Evolutionary conservation across 768 basidiomycete genomes (phyloP).

Genomic region (Lentinula detonsa): DNA sequence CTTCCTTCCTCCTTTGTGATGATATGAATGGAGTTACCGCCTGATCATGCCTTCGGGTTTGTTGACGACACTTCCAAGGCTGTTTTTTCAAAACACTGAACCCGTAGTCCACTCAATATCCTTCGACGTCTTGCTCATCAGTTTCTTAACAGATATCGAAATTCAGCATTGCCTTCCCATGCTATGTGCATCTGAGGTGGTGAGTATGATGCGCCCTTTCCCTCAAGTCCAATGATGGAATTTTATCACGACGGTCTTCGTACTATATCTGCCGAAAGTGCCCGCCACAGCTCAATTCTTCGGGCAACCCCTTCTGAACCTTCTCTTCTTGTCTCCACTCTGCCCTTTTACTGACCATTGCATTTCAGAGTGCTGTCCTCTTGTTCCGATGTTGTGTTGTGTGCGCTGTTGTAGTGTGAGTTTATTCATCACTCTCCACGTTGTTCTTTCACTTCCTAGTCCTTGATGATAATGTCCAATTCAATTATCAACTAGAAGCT

Average conservation of each 20-base stretch:
- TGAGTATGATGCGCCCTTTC: slow-evolving; percentile 22
- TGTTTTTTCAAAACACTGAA: slow-evolving; percentile 70
- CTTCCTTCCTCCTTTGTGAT: slow-evolving; percentile 33
- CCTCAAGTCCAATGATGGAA: slow-evolving; percentile 44
- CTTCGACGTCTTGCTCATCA: slow-evolving; percentile 1
- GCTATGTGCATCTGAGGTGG: not conserved
- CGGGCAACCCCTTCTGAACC: slow-evolving; percentile 78
- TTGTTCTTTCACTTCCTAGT: not conserved
- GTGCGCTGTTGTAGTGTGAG: too few species aligned
- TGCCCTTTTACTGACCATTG: not conserved
- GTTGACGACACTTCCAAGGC: slow-evolving; percentile 80
- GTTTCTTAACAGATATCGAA: not conserved
- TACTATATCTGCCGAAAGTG: slow-evolving; percentile 78
- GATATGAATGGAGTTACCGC: slow-evolving; percentile 82
- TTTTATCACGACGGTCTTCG: slow-evolving; percentile 92
- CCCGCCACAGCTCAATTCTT: slow-evolving; percentile 86
- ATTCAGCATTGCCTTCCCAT: not conserved
- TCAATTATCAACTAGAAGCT: slow-evolving; percentile 84
- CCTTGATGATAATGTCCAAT: slow-evolving; percentile 38
- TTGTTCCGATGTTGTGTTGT: not conserved
- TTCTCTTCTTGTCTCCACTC: not conserved
- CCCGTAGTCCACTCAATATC: slow-evolving; percentile 3
- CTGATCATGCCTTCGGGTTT: slow-evolving; percentile 45
- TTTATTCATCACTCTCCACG: not conserved
- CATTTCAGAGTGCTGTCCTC: not conserved